Evolutionary conservation across 2,329 filamentous ascomycete genomes (phyloP).

Genomic region (Colletotrichum tamarilloi): DNA sequence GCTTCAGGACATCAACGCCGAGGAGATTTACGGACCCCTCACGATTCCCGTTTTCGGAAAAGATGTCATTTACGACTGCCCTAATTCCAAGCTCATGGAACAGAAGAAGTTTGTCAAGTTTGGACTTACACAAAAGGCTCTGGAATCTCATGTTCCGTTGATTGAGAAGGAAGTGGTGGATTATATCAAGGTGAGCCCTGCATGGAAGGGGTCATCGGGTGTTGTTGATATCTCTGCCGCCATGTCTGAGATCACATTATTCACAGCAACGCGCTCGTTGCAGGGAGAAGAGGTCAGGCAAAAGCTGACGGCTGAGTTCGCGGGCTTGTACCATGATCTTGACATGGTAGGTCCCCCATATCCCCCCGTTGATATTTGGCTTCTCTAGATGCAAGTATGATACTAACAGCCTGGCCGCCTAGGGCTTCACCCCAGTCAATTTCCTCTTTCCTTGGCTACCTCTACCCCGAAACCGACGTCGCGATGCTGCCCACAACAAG

Average conservation of each 20-base stretch:
- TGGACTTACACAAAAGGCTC: conserved; percentile 73
- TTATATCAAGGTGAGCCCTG: neutral
- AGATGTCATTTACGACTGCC: conserved; percentile 86
- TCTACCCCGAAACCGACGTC: neutral
- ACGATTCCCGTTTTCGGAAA: conserved; percentile 74
- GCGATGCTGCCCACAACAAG: neutral
- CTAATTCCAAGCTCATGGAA: conserved; percentile 87
- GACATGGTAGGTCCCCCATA: conserved; percentile 66
- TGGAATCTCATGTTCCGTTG: conserved; percentile 74
- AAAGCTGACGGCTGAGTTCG: conserved; percentile 77
- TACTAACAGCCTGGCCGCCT: conserved; percentile 53
- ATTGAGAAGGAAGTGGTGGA: conserved; percentile 74
- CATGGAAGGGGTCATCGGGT: neutral
- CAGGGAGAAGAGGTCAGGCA: conserved; percentile 82
- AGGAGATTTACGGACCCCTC: conserved; percentile 64
- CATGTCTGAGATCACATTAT: conserved; percentile 83
- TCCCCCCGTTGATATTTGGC: no score
- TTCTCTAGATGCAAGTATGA: no score
- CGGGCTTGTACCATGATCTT: conserved; percentile 81
- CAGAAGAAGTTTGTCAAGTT: conserved; percentile 88
- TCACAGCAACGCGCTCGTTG: conserved; percentile 80
- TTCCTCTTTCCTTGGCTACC: neutral
- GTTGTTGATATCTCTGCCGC: neutral
- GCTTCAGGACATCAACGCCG: conserved; percentile 62
- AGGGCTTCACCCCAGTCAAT: neutral